Conservation (phyloP, 1,284 basidiomycete genomes). For the Cystobasidiaceae sp. region DNA sequence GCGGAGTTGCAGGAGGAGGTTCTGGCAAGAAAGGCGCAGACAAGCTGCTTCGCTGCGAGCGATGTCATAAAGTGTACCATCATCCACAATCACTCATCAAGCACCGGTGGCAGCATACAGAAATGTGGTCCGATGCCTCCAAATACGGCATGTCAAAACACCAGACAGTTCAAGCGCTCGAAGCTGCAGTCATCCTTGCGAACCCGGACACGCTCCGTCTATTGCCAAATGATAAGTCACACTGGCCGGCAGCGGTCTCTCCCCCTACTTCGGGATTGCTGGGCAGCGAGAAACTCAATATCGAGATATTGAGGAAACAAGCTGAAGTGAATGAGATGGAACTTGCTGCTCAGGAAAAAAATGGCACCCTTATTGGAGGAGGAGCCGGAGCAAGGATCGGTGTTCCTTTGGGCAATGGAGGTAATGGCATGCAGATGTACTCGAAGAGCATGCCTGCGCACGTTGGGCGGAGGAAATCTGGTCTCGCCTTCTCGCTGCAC, state of each 20-base stretch:
- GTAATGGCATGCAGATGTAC: neutral
- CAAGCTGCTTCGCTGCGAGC: constrained; percentile 27
- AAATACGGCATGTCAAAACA: constrained; percentile 93
- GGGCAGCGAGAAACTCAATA: constrained; percentile 48
- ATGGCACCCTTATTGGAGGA: neutral
- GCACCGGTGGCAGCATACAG: constrained; percentile 30
- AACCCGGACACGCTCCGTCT: constrained; percentile 60
- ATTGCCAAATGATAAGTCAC: constrained; percentile 83
- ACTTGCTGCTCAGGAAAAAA: constrained; percentile 3
- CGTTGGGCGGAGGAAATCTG: constrained; percentile 14
- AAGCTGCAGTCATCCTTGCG: constrained; percentile 88
- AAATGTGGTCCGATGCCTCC: constrained; percentile 90
- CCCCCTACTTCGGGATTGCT: constrained; percentile 50
- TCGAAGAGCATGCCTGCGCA: constrained; percentile 21
- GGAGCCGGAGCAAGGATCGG: too few relatives aligned
- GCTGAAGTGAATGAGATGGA: constrained; percentile 13
- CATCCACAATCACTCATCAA: constrained; percentile 27
- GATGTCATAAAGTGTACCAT: constrained; percentile 30
- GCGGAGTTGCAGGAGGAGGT: neutral
- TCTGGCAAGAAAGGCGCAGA: neutral
- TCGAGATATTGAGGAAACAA: constrained; percentile 38
- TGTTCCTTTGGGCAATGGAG: neutral
- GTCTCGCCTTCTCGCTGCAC: constrained; percentile 8
- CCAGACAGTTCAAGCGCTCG: constrained; percentile 94
- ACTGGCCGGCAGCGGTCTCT: constrained; percentile 59